Evolutionary conservation across 179 eudicot species (phyloP).

Genomic region (Drosera spatulata): DNA sequence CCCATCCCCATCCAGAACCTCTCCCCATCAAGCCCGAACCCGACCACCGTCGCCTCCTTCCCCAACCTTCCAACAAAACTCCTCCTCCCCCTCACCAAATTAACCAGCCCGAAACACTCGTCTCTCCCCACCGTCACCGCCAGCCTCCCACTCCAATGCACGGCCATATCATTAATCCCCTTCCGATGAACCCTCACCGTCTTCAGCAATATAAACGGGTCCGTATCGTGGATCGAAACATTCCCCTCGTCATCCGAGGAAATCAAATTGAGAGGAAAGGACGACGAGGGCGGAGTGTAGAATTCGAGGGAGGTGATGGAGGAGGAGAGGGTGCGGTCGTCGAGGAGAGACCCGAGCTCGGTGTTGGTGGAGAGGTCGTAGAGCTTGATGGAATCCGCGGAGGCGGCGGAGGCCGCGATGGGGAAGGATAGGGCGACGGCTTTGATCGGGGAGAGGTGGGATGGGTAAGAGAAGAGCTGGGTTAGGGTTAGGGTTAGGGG

Average conservation of each 20-base stretch:
- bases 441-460: constrained; percentile 67
- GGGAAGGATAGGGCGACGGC: constrained; percentile 57
- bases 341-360: constrained; percentile 64
- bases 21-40: constrained; percentile 39
- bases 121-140: constrained; percentile 78
- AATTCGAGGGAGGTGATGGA: constrained; percentile 52
- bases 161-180: constrained; percentile 43
- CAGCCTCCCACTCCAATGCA: constrained; percentile 67
- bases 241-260: constrained; percentile 55
- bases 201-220: constrained; percentile 61
- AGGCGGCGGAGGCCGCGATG: constrained; percentile 69
- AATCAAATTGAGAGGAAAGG: constrained; percentile 64
- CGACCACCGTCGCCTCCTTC: constrained; percentile 54
- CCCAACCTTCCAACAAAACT: constrained; percentile 54
- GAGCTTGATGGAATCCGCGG: constrained; percentile 79
- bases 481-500: constrained; percentile 30
- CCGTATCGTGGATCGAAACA: constrained; percentile 61
- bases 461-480: constrained; percentile 64
- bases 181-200: constrained; percentile 44
- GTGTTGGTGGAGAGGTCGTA: constrained; percentile 75
- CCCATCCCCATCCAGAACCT: constrained; percentile 59
- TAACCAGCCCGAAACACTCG: constrained; percentile 62
- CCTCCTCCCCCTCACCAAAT: constrained; percentile 77
- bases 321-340: constrained; percentile 24
- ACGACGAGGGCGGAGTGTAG: constrained; percentile 34